phyloP scores from a whole-genome alignment of 257 asterid species.

The Solanum chmielewskii region DNA sequence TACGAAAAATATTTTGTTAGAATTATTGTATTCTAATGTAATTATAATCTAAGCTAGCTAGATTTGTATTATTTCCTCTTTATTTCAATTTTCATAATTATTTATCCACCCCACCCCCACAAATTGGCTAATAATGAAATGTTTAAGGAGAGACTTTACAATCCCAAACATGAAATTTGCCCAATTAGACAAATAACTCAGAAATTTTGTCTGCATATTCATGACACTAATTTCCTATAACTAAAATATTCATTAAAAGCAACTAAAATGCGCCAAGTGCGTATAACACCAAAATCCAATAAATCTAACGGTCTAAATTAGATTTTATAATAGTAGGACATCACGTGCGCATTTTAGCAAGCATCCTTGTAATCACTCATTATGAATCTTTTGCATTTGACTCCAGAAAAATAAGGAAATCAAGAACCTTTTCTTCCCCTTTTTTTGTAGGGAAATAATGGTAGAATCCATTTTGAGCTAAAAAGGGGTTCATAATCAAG shows the following conservation, averaged over 20 bases:
- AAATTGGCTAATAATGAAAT: background rate
- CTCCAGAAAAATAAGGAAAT: background rate
- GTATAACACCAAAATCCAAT: background rate
- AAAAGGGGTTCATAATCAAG: background rate
- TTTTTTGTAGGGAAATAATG: background rate
- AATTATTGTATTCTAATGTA: too few species aligned
- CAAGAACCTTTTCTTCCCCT: background rate
- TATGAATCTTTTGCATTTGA: background rate
- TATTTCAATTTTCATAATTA: background rate
- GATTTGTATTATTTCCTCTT: too few species aligned
- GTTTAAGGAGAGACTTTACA: background rate
- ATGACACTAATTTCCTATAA: background rate
- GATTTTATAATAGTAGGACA: background rate
- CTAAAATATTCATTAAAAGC: background rate
- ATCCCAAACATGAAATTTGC: background rate
- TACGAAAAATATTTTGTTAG: too few species aligned
- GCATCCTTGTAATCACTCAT: background rate
- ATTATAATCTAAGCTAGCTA: too few species aligned
- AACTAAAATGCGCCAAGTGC: background rate
- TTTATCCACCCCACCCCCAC: background rate
- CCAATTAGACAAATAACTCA: background rate
- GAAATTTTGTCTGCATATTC: background rate
- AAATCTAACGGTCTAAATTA: background rate
- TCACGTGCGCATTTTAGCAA: background rate
- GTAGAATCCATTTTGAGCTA: background rate